Evolutionary conservation across 225 moss, liverwort and hornwort genomes (phyloP).

Genomic region (Physcomitrium patens): DNA sequence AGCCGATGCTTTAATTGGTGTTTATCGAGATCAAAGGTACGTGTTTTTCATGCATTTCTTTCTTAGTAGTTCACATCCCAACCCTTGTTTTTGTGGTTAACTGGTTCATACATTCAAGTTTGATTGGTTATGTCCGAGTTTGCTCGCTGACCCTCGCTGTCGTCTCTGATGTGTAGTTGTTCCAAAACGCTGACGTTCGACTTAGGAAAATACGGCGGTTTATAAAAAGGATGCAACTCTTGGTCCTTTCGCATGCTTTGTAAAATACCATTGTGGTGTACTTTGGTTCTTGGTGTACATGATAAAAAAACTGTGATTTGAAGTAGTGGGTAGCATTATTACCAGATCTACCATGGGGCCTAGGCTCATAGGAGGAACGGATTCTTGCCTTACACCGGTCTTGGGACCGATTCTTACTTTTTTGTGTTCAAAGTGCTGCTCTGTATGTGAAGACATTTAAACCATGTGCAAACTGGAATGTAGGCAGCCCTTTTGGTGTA

Average conservation of each 20-base stretch:
- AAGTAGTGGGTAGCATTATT: no score
- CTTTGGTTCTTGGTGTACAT: slow-evolving; percentile 27
- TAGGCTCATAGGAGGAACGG: no score
- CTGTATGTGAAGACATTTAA: no score
- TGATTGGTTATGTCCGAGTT: not conserved
- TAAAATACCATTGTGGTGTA: slow-evolving; percentile 26
- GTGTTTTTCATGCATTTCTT: not conserved
- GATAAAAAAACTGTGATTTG: slow-evolving; percentile 15
- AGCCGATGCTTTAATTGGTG: slow-evolving; percentile 91
- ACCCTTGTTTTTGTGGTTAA: not conserved
- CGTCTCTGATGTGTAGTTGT: slow-evolving; percentile 50
- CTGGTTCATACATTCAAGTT: not conserved
- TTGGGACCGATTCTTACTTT: no score
- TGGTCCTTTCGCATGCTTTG: slow-evolving; percentile 19
- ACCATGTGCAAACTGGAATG: no score
- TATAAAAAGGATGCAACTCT: slow-evolving; percentile 34
- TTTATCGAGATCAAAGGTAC: slow-evolving; percentile 89
- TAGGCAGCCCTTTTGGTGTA: no score
- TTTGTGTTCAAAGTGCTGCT: no score
- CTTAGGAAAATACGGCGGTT: slow-evolving; percentile 65
- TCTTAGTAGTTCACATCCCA: not conserved
- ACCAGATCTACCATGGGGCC: no score
- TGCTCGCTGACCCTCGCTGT: not conserved
- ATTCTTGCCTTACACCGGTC: no score
- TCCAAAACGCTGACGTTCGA: slow-evolving; percentile 71